phyloP scores from a whole-genome alignment of 1,284 basidiomycete species.

The Sphagnurus paluster region DNA sequence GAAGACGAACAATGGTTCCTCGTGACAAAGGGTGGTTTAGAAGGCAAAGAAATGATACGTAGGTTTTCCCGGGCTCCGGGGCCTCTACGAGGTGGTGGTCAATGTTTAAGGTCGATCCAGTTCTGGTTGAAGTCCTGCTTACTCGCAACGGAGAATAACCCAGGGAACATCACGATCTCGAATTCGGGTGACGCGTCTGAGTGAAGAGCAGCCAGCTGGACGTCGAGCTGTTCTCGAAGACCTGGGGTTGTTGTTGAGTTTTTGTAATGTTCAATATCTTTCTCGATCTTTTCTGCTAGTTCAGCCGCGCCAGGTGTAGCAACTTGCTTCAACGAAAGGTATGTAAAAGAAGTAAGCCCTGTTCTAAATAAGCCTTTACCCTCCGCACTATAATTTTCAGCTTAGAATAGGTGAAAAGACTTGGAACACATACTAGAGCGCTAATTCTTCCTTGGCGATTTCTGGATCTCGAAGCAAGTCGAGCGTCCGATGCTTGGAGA shows the following conservation, averaged over 20 bases:
- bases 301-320: background rate
- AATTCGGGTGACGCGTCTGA: conserved; percentile 13
- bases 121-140: background rate
- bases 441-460: background rate
- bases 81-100: conserved; percentile 6
- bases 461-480: conserved; percentile 5
- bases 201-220: conserved; percentile 15
- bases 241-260: conserved; percentile 9
- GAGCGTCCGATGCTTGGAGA: conserved; percentile 3
- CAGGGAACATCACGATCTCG: conserved; percentile 16
- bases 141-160: conserved; percentile 8
- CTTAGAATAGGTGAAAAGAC: background rate
- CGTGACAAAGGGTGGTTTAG: conserved; percentile 18
- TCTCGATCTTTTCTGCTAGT: background rate
- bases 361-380: conserved; percentile 9
- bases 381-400: conserved; percentile 1
- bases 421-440: conserved; percentile 4
- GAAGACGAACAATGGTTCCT: conserved; percentile 17
- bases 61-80: conserved; percentile 13
- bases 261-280: conserved; percentile 10
- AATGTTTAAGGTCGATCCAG: background rate
- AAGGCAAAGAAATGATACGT: conserved; percentile 11
- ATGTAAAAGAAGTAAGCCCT: conserved; percentile 6
- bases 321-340: background rate
- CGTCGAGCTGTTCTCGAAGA: conserved; percentile 16